Evolutionary conservation across 768 basidiomycete genomes (phyloP).

Genomic region (Calocybe gangraenosa): DNA sequence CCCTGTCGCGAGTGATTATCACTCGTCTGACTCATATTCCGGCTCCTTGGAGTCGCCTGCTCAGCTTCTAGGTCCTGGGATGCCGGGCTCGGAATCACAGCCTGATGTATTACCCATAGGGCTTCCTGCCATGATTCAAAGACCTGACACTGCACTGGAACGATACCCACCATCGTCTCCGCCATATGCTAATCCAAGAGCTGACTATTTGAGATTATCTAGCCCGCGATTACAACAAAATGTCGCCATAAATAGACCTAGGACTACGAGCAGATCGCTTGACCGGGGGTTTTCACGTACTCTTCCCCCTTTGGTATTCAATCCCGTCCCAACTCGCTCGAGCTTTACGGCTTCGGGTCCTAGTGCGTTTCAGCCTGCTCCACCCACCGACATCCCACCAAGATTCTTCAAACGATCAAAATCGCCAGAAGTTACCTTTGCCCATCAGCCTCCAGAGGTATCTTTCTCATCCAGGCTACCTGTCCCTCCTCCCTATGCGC

Average conservation of each 20-base stretch:
- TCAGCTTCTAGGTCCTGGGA: slow-evolving; percentile 51
- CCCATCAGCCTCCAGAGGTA: slow-evolving; percentile 28
- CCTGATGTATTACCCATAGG: slow-evolving; percentile 4
- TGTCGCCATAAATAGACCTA: slow-evolving; percentile 18
- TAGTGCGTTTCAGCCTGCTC: background rate
- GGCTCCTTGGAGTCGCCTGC: slow-evolving; percentile 31
- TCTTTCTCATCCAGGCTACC: slow-evolving; percentile 21
- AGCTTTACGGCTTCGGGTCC: slow-evolving; percentile 6
- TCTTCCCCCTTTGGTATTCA: slow-evolving; percentile 29
- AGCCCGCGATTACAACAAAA: slow-evolving; percentile 21
- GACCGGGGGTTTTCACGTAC: slow-evolving; percentile 28
- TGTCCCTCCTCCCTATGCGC: slow-evolving; percentile 56
- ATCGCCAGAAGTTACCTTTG: slow-evolving; percentile 32
- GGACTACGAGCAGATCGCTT: slow-evolving; percentile 16
- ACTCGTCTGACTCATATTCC: slow-evolving; percentile 23
- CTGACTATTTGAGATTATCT: slow-evolving; percentile 12
- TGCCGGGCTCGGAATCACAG: slow-evolving; percentile 35
- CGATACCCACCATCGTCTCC: background rate
- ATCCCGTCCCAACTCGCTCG: slow-evolving; percentile 11
- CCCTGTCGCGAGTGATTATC: slow-evolving; percentile 16
- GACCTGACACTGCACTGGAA: slow-evolving; percentile 9
- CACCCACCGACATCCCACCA: background rate
- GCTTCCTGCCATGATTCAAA: slow-evolving; percentile 3
- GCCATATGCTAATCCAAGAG: slow-evolving; percentile 1
- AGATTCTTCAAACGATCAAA: slow-evolving; percentile 20